Conservation (phyloP, 257 asterid species). For the Scutellaria baicalensis region DNA sequence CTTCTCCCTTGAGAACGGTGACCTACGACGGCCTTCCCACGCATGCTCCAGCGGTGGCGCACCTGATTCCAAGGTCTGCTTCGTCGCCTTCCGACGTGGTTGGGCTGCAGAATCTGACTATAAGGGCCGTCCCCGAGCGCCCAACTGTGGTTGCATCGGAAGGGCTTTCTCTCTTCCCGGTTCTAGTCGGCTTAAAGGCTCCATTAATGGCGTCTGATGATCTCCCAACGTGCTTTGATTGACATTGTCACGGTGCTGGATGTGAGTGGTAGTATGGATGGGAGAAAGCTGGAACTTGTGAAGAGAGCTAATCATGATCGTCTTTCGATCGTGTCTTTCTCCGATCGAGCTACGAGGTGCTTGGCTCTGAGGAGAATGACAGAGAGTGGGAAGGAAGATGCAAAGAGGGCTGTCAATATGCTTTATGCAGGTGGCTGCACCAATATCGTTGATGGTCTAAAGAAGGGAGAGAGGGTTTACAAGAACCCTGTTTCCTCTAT, state of each 20-base stretch:
- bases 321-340: conserved; percentile 12
- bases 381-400: conserved; percentile 25
- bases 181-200: conserved; percentile 22
- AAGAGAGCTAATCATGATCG: conserved; percentile 20
- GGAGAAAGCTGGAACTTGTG: conserved; percentile 15
- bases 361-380: conserved; percentile 36
- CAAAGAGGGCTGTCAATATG: conserved; percentile 20
- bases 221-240: conserved; percentile 22
- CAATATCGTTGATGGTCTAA: conserved; percentile 27
- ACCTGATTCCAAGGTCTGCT: too few relatives aligned
- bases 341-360: conserved; percentile 15
- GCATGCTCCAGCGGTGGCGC: too few relatives aligned
- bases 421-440: conserved; percentile 20
- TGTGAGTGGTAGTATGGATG: conserved; percentile 23
- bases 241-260: conserved; percentile 32
- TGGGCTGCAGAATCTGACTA: neutral
- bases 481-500: conserved; percentile 29
- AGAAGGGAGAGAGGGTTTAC: conserved; percentile 22
- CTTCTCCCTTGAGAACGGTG: too few relatives aligned
- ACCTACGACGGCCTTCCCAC: too few relatives aligned
- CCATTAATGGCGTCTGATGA: conserved; percentile 7
- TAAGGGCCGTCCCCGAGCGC: conserved; percentile 22
- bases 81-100: neutral
- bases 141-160: conserved; percentile 18
- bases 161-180: conserved; percentile 3